Percentiles rank a stretch among this genome's conserved stretches.
These are phyloP conservation scores for Corymbia calophylla DNA, from an alignment of 441 rosid genomes.

Conservation along the genomic window DNA sequence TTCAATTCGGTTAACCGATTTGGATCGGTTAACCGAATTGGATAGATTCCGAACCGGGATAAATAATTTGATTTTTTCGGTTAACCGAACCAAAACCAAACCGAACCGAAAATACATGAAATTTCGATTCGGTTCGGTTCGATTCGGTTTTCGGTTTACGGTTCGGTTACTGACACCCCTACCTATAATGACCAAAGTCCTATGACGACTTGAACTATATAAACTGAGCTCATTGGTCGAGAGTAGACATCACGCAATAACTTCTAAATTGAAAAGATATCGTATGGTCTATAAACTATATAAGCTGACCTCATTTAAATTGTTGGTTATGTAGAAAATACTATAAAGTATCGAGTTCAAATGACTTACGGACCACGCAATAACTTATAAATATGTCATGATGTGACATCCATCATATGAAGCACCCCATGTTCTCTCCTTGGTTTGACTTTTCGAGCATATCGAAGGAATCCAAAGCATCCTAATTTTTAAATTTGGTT, in stretches of 20 bases:
- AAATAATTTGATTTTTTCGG: too few species aligned
- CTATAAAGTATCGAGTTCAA: background rate
- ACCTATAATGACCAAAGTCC: background rate
- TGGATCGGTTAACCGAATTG: too few species aligned
- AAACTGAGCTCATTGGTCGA: background rate
- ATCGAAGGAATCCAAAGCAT: background rate
- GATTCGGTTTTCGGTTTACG: too few species aligned
- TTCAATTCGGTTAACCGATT: too few species aligned
- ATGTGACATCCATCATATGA: background rate
- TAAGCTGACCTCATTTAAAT: background rate
- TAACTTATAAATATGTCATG: background rate
- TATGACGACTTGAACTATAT: background rate
- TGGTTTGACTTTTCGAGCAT: background rate
- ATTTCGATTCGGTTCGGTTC: too few species aligned
- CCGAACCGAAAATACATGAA: too few species aligned
- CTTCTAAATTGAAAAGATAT: background rate
- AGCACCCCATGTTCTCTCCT: background rate
- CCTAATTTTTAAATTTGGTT: background rate
- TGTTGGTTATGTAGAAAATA: background rate
- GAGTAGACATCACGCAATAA: background rate
- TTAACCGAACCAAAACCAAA: too few species aligned
- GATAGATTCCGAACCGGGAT: too few species aligned
- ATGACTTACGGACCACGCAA: background rate
- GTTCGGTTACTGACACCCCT: too few species aligned
- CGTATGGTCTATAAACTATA: background rate